These are phyloP conservation scores for Termitomyces sp. DNA, from an alignment of 768 basidiomycete species.

Conservation along the genomic window DNA sequence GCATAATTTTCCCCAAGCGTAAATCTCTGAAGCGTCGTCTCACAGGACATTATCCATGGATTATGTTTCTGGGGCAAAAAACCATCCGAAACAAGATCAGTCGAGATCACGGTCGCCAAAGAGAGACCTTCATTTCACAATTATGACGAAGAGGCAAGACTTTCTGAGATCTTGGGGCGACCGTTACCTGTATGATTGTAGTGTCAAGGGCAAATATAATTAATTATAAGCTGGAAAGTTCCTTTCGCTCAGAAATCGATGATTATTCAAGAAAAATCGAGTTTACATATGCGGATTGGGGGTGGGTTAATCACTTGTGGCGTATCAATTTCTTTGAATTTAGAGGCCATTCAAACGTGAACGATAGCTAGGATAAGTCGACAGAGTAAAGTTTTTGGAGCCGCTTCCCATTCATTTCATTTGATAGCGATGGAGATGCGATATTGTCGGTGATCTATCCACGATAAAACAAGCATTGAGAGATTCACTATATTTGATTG, in stretches of 20 bases:
- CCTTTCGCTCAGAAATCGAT: too few relatives aligned
- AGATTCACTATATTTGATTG: too few relatives aligned
- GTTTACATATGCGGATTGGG: too few relatives aligned
- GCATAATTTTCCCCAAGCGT: background rate
- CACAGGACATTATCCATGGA: slow-evolving; percentile 33
- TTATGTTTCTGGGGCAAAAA: slow-evolving; percentile 32
- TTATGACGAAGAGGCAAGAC: background rate
- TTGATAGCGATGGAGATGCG: too few relatives aligned
- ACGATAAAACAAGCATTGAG: too few relatives aligned
- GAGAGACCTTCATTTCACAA: background rate
- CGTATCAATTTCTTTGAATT: too few relatives aligned
- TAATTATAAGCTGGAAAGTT: too few relatives aligned
- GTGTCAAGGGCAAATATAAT: background rate
- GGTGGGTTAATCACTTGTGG: too few relatives aligned
- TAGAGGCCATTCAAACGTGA: too few relatives aligned
- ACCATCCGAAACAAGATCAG: background rate
- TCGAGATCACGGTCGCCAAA: slow-evolving; percentile 1
- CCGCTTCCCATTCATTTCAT: background rate
- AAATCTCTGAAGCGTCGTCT: background rate
- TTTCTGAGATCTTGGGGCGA: background rate
- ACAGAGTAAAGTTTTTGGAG: background rate
- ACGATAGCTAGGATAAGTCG: too few relatives aligned
- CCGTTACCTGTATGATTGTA: background rate
- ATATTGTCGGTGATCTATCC: too few relatives aligned
- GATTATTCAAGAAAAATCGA: too few relatives aligned